Conservation (phyloP, 139 green algal species). For the Parachlorella kessleri region DNA sequence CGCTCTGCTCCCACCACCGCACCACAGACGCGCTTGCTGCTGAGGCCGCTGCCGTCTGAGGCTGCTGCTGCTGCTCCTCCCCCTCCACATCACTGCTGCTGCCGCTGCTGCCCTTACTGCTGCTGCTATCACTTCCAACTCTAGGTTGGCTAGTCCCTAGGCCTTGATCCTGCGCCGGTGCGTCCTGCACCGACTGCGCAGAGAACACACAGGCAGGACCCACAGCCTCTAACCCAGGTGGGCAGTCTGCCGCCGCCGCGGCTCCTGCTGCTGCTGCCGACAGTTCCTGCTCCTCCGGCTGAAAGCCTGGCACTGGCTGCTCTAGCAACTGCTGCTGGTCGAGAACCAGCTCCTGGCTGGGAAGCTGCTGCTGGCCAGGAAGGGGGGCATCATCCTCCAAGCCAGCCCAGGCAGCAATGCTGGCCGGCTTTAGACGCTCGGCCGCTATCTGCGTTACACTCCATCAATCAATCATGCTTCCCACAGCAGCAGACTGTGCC, state of each 20-base stretch:
- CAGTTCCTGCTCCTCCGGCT: constrained; percentile 3
- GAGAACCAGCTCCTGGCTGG: background rate
- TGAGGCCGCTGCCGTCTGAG: too few relatives aligned
- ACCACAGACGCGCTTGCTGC: too few relatives aligned
- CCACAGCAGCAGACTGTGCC: too few relatives aligned
- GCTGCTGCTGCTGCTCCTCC: background rate
- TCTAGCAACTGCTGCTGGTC: too few relatives aligned
- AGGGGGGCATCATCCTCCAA: constrained; percentile 32
- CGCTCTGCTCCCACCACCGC: background rate
- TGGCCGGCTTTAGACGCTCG: constrained; percentile 11
- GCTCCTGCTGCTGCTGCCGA: background rate
- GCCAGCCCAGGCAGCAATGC: constrained; percentile 35
- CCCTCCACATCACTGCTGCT: background rate
- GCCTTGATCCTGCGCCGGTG: too few relatives aligned
- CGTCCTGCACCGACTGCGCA: too few relatives aligned
- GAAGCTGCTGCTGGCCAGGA: background rate
- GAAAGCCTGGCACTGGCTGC: background rate
- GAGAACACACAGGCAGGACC: too few relatives aligned
- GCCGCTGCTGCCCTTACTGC: background rate
- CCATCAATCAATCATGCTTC: too few relatives aligned
- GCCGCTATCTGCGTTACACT: background rate
- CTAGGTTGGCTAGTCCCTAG: background rate
- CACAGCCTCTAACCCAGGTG: too few relatives aligned
- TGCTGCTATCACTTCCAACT: background rate
- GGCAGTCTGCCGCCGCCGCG: background rate